These are phyloP conservation scores for Suhomyces emberorum DNA, from an alignment of 805 yeast species.

Conservation along the genomic window DNA sequence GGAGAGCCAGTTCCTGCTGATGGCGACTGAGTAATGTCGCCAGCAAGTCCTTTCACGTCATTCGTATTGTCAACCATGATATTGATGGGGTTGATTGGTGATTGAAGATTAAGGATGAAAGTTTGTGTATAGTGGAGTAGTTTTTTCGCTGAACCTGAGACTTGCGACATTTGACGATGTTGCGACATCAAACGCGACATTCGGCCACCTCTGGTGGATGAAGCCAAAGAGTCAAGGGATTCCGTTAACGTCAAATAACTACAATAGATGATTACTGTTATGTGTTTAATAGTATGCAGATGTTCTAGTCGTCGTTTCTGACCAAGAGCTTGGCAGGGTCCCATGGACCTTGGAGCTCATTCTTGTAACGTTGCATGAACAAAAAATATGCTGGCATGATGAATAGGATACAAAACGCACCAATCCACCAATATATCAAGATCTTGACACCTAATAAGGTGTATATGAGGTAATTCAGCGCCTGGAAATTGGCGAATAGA, in stretches of 20 bases:
- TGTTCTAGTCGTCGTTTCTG: not conserved
- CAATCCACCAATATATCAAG: slow-evolving; percentile 48
- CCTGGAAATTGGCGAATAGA: slow-evolving; percentile 22
- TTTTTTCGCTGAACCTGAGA: not conserved
- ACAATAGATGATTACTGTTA: too few relatives aligned
- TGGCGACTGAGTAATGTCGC: not conserved
- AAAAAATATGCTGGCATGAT: slow-evolving; percentile 70
- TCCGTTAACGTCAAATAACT: too few relatives aligned
- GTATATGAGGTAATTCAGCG: slow-evolving; percentile 31
- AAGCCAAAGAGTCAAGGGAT: not conserved
- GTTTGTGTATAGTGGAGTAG: not conserved
- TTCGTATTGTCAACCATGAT: not conserved
- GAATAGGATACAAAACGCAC: slow-evolving; percentile 48
- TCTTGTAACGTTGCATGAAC: slow-evolving; percentile 71
- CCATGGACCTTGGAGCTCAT: slow-evolving; percentile 91
- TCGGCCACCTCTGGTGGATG: too few relatives aligned
- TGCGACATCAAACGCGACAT: too few relatives aligned
- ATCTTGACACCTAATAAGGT: slow-evolving; percentile 20
- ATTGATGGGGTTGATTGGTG: not conserved
- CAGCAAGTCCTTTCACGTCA: not conserved
- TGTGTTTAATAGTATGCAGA: not conserved
- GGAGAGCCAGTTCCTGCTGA: slow-evolving; percentile 4
- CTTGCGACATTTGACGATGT: not conserved
- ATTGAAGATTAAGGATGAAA: not conserved
- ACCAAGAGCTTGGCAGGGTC: slow-evolving; percentile 70